Conservation (phyloP, 257 asterid genomes). For the Ilex asprella region DNA sequence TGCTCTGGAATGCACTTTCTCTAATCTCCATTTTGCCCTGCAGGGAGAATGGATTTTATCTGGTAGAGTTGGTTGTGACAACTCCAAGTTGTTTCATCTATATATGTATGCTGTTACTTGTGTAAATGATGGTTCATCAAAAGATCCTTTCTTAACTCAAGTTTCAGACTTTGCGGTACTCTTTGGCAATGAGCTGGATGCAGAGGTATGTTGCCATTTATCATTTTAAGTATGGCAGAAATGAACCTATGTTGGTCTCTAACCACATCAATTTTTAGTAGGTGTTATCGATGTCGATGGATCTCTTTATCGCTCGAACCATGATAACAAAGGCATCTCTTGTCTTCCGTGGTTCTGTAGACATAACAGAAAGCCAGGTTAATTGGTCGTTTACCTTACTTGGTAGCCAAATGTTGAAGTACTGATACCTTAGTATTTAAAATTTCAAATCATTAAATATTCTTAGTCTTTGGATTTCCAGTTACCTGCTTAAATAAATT, state of each 20-base stretch:
- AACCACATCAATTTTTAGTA: constrained; percentile 19
- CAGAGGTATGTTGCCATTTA: constrained; percentile 54
- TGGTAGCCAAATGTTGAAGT: neutral
- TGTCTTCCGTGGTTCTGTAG: constrained; percentile 52
- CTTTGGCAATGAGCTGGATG: constrained; percentile 85
- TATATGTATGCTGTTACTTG: constrained; percentile 75
- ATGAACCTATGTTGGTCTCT: neutral
- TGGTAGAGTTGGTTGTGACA: constrained; percentile 41
- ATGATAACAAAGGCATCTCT: constrained; percentile 74
- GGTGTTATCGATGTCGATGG: constrained; percentile 91
- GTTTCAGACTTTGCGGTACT: constrained; percentile 87
- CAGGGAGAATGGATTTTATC: constrained; percentile 97
- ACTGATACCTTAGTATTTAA: no score
- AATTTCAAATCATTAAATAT: constrained; percentile 2
- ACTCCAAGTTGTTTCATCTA: constrained; percentile 45
- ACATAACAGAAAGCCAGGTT: constrained; percentile 72
- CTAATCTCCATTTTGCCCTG: constrained; percentile 11
- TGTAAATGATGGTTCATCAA: constrained; percentile 65
- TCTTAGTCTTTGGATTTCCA: constrained; percentile 7
- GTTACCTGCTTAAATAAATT: constrained; percentile 11
- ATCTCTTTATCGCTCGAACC: constrained; percentile 88
- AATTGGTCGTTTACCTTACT: constrained; percentile 17
- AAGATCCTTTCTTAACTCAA: constrained; percentile 77
- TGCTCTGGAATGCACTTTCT: neutral
- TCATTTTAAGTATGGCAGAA: neutral